A percentile compares a stretch with the other conserved stretches of the same genome.
Conservation (phyloP, 2,329 filamentous ascomycete genomes). For the Fusarium newnesense region DNA sequence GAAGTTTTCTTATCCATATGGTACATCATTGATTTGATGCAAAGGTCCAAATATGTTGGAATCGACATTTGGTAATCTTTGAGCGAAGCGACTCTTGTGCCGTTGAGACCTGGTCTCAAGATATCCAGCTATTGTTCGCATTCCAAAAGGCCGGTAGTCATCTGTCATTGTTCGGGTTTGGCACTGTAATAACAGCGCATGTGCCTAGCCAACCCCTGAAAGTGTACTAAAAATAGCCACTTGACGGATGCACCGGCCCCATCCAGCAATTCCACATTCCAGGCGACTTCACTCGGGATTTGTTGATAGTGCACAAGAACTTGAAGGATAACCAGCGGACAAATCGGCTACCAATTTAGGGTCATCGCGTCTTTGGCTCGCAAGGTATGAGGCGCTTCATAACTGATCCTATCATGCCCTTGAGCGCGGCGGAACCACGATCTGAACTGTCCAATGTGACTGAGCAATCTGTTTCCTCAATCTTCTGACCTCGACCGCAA, state of each 20-base stretch:
- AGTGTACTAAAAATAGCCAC: neutral
- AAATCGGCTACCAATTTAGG: fast-evolving
- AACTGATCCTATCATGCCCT: no score
- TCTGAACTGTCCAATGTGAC: no score
- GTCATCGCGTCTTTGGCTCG: neutral
- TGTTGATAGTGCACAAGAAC: neutral
- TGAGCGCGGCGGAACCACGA: no score
- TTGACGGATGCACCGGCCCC: neutral
- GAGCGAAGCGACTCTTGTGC: neutral
- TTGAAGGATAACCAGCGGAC: fast-evolving
- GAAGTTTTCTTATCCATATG: fast-evolving
- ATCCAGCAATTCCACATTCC: neutral
- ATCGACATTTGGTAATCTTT: neutral
- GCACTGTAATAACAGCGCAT: neutral
- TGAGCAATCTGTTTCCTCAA: neutral
- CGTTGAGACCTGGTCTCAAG: fast-evolving
- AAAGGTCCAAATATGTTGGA: fast-evolving
- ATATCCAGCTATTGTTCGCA: neutral
- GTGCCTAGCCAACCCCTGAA: neutral
- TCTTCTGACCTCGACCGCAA: neutral
- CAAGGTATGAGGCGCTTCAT: no score
- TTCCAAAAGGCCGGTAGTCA: neutral
- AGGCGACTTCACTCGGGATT: neutral
- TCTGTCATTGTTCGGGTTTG: neutral
- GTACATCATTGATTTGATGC: fast-evolving